A percentile compares a stretch with the other conserved stretches of the same genome.
Evolutionary conservation across 1,284 basidiomycete genomes (phyloP).

Genomic region (Marasmius sp.): DNA sequence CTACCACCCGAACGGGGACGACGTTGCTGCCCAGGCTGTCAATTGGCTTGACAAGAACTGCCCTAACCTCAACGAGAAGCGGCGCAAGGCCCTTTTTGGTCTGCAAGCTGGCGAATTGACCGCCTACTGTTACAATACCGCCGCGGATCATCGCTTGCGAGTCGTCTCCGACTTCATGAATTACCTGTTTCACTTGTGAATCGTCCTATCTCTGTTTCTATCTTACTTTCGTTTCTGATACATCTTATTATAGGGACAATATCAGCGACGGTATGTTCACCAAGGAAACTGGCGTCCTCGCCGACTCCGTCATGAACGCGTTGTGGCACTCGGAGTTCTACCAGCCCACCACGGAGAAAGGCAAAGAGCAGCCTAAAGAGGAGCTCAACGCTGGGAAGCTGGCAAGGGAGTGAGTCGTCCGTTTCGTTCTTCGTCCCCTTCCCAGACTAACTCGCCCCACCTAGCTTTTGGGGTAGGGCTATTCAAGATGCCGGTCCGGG

Average conservation of each 20-base stretch:
- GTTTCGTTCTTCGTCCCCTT: constrained; percentile 9
- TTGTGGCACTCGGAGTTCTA: constrained; percentile 46
- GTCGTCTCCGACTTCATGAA: constrained; percentile 62
- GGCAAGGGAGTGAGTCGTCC: constrained; percentile 49
- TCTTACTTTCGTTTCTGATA: not conserved
- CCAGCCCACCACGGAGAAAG: constrained; percentile 32
- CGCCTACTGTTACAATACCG: constrained; percentile 60
- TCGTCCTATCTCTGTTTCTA: constrained; percentile 13
- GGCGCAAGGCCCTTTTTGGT: constrained; percentile 50
- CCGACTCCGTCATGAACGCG: constrained; percentile 52
- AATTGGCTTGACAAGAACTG: constrained; percentile 55
- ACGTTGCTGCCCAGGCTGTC: constrained; percentile 53
- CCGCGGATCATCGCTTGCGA: constrained; percentile 54
- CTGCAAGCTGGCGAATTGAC: constrained; percentile 70
- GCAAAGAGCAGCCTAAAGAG: constrained; percentile 33
- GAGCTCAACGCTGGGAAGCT: constrained; percentile 50
- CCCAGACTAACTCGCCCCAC: constrained; percentile 8
- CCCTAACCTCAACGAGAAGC: constrained; percentile 48
- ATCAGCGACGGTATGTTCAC: constrained; percentile 59
- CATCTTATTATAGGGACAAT: constrained; percentile 42
- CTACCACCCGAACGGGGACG: constrained; percentile 55
- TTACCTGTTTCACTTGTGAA: constrained; percentile 53
- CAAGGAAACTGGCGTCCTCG: constrained; percentile 44
- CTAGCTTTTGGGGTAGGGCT: constrained; percentile 54
- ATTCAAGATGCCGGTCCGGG: constrained; percentile 48